Evolutionary conservation across 768 basidiomycete species (phyloP).

Genomic region (Pleurotus salmoneostramineus): DNA sequence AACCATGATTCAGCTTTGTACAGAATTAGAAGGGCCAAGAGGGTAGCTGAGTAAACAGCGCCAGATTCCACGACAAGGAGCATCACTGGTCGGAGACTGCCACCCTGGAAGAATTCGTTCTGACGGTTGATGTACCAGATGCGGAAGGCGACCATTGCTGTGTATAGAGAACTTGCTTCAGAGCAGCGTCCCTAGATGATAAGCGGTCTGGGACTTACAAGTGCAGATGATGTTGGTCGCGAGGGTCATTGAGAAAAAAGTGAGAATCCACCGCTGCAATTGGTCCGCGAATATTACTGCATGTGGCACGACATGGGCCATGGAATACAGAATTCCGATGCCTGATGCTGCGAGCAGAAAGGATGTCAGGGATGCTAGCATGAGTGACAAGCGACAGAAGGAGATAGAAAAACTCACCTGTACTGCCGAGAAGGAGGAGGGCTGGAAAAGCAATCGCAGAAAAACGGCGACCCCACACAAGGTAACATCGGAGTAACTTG

Average conservation of each 20-base stretch:
- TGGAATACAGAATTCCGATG: conserved; percentile 26
- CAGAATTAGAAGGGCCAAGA: conserved; percentile 26
- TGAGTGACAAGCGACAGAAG: not conserved
- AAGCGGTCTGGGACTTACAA: conserved; percentile 12
- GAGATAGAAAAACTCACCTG: conserved; percentile 15
- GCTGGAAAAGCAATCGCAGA: conserved; percentile 21
- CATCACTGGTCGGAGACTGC: conserved; percentile 26
- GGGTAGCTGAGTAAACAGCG: conserved; percentile 29
- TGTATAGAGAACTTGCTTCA: no score
- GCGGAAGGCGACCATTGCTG: conserved; percentile 27
- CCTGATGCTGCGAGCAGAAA: conserved; percentile 17
- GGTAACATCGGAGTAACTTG: conserved; percentile 26
- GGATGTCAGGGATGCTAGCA: not conserved
- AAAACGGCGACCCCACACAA: conserved; percentile 27
- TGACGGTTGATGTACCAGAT: conserved; percentile 29
- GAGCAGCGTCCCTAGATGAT: no score
- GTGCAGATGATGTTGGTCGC: conserved; percentile 33
- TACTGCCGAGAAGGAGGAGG: conserved; percentile 24
- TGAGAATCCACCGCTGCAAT: conserved; percentile 32
- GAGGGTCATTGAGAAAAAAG: conserved; percentile 34
- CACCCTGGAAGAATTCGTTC: conserved; percentile 16
- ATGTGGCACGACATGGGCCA: conserved; percentile 21
- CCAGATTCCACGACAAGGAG: conserved; percentile 33
- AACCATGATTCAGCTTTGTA: conserved; percentile 28
- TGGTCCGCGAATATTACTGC: conserved; percentile 26